Evolutionary conservation across 768 basidiomycete species (phyloP).

Genomic region (Lentinula sp.): DNA sequence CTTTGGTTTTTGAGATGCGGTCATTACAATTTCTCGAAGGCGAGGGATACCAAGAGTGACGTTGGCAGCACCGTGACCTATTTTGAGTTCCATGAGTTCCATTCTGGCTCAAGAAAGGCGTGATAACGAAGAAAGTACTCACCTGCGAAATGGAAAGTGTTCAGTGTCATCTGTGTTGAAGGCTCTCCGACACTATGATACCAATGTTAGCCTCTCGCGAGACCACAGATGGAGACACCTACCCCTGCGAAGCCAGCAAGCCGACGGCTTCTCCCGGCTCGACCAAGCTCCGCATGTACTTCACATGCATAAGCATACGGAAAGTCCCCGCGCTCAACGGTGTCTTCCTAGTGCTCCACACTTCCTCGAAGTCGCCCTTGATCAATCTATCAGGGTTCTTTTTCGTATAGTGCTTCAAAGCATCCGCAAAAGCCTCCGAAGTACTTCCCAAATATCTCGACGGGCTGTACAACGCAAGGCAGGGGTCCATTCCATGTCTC

Average conservation of each 20-base stretch:
- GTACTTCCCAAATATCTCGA: constrained; percentile 80
- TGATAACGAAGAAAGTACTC: constrained; percentile 16
- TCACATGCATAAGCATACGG: constrained; percentile 79
- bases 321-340: constrained; percentile 55
- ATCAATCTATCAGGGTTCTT: constrained; percentile 55
- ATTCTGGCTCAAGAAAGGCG: neutral
- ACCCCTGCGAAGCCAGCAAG: constrained; percentile 95
- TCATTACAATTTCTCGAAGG: constrained; percentile 98
- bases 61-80: constrained; percentile 97
- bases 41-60: constrained; percentile 99
- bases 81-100: neutral
- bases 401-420: constrained; percentile 73
- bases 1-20: constrained; percentile 90
- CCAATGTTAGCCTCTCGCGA: neutral
- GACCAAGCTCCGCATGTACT: constrained; percentile 89
- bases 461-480: constrained; percentile 72
- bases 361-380: constrained; percentile 29
- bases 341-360: constrained; percentile 37
- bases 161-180: constrained; percentile 99
- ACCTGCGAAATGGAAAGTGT: constrained; percentile 99
- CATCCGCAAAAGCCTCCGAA: constrained; percentile 85
- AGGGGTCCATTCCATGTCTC: constrained; percentile 63
- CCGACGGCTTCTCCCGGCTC: constrained; percentile 99
- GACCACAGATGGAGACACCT: constrained; percentile 18
- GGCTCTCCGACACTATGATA: constrained; percentile 88